phyloP scores from a whole-genome alignment of 352 stramenopile species.

The Globisporangium cylindrosporum region DNA sequence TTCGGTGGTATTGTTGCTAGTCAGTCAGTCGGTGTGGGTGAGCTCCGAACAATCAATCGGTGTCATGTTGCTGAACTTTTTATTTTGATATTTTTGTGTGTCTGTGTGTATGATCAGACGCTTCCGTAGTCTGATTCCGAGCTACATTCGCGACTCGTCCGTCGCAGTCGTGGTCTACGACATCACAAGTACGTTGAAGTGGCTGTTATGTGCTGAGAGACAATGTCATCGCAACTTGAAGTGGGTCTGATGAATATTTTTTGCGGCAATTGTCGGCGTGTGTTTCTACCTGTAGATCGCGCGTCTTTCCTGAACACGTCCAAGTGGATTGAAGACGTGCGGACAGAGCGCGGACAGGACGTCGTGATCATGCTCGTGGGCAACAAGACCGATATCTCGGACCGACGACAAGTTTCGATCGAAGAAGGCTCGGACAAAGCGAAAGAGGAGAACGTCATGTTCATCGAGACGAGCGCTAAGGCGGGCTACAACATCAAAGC shows the following conservation, averaged over 20 bases:
- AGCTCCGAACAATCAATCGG: neutral
- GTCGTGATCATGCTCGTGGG: slow-evolving; percentile 99
- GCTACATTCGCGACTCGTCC: slow-evolving; percentile 98
- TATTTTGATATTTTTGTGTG: slow-evolving; percentile 5
- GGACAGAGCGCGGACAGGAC: slow-evolving; percentile 96
- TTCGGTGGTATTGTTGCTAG: neutral
- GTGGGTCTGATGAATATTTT: neutral
- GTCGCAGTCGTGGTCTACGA: slow-evolving; percentile 99
- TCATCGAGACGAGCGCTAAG: slow-evolving; percentile 99
- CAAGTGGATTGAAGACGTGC: slow-evolving; percentile 99
- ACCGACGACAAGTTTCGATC: slow-evolving; percentile 95
- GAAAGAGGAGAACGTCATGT: slow-evolving; percentile 98
- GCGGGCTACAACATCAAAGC: slow-evolving; percentile 98
- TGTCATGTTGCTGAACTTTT: neutral
- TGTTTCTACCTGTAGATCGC: slow-evolving; percentile 63
- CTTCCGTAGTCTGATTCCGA: slow-evolving; percentile 94
- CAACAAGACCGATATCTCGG: slow-evolving; percentile 99
- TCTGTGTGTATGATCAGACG: slow-evolving; percentile 35
- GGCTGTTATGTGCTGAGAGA: neutral
- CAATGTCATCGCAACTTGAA: neutral
- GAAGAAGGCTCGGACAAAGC: slow-evolving; percentile 98
- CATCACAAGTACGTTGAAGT: slow-evolving; percentile 91
- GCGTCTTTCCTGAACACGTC: slow-evolving; percentile 98
- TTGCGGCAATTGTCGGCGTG: neutral
- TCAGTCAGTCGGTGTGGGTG: neutral